Conservation (phyloP, 768 basidiomycete species). For the Lentinula edodes region DNA sequence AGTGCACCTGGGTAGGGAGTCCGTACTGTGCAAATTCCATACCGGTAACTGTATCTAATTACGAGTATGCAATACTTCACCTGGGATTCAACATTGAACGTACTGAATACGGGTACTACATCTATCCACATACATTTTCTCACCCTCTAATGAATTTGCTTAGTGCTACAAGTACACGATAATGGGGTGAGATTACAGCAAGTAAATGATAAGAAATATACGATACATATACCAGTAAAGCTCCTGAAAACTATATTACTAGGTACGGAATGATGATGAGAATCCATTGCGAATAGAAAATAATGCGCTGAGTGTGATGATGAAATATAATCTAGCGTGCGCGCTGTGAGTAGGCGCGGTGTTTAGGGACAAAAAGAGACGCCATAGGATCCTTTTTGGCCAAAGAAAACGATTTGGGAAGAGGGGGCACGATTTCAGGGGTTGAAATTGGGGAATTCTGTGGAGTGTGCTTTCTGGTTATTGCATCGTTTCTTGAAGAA, state of each 20-base stretch:
- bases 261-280: not conserved
- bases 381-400: constrained; percentile 62
- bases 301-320: not conserved
- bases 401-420: constrained; percentile 27
- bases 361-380: constrained; percentile 69
- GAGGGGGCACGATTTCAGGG: not conserved
- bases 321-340: constrained; percentile 23
- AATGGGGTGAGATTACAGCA: not conserved
- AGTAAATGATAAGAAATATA: not conserved
- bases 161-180: not conserved
- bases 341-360: constrained; percentile 55
- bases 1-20: not conserved
- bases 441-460: not conserved
- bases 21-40: not conserved
- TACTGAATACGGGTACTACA: too few relatives aligned
- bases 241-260: not conserved
- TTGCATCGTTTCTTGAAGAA: not conserved
- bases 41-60: not conserved
- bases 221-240: not conserved
- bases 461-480: not conserved
- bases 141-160: not conserved
- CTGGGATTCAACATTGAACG: not conserved
- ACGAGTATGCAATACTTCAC: not conserved
- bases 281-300: not conserved
- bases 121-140: not conserved